Percentiles rank a stretch among this genome's conserved stretches.
These are phyloP conservation scores for Nicotiana paniculata DNA, from an alignment of 257 asterid species.

Conservation along the genomic window DNA sequence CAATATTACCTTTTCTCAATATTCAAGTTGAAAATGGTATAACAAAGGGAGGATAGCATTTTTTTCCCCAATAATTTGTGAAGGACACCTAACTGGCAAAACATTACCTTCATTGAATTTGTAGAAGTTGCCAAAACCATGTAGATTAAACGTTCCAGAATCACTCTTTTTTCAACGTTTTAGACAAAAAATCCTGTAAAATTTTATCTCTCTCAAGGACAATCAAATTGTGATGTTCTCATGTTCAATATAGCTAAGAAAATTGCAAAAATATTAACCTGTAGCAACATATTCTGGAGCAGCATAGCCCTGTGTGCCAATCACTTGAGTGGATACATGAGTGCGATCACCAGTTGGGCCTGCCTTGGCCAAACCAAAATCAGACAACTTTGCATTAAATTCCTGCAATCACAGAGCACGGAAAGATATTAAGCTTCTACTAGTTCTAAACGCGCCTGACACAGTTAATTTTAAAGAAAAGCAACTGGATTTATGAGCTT, in stretches of 20 bases:
- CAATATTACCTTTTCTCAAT: neutral
- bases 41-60: neutral
- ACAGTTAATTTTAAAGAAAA: neutral
- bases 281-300: slow-evolving; percentile 95
- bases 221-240: neutral
- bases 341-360: slow-evolving; percentile 93
- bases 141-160: neutral
- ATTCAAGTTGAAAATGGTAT: neutral
- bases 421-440: neutral
- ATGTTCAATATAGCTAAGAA: neutral
- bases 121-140: neutral
- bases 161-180: neutral
- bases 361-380: slow-evolving; percentile 84
- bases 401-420: slow-evolving; percentile 38
- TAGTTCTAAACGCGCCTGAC: neutral
- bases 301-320: slow-evolving; percentile 89
- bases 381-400: slow-evolving; percentile 78
- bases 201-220: neutral
- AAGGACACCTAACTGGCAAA: neutral
- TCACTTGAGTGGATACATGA: slow-evolving; percentile 84
- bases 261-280: slow-evolving; percentile 31
- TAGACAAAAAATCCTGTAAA: neutral
- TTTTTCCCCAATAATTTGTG: neutral
- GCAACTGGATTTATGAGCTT: neutral
- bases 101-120: neutral